Conservation (phyloP, 257 asterid genomes). For the Mentha longifolia region DNA sequence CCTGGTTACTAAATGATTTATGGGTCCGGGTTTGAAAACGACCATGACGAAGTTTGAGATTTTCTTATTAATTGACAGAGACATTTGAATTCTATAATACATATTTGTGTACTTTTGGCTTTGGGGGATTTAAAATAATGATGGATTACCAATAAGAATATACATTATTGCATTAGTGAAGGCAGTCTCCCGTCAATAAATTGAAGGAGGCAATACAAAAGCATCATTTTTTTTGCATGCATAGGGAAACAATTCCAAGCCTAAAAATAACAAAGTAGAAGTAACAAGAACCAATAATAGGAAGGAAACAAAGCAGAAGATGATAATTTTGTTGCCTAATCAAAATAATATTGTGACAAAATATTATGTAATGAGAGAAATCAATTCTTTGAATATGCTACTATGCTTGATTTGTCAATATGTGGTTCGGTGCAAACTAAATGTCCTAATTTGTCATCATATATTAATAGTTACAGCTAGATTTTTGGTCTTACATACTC, state of each 20-base stretch:
- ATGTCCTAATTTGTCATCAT: neutral
- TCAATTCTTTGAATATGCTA: neutral
- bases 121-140: neutral
- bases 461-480: neutral
- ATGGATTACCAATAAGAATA: neutral
- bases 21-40: neutral
- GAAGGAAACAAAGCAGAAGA: neutral
- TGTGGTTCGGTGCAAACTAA: conserved; percentile 18
- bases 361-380: neutral
- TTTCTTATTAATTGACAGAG: neutral
- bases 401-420: neutral
- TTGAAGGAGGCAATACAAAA: neutral
- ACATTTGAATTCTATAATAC: neutral
- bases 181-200: neutral
- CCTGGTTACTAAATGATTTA: no score
- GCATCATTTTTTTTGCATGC: neutral
- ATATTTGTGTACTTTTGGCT: neutral
- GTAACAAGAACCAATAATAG: neutral
- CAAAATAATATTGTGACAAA: neutral
- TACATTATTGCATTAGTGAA: no score
- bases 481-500: neutral
- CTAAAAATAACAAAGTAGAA: neutral
- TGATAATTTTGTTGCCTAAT: conserved; percentile 14
- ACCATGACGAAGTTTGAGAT: neutral
- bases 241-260: conserved; percentile 1